These are phyloP conservation scores for Crassisporium funariophilum DNA, from an alignment of 768 basidiomycete genomes.

Conservation along the genomic window DNA sequence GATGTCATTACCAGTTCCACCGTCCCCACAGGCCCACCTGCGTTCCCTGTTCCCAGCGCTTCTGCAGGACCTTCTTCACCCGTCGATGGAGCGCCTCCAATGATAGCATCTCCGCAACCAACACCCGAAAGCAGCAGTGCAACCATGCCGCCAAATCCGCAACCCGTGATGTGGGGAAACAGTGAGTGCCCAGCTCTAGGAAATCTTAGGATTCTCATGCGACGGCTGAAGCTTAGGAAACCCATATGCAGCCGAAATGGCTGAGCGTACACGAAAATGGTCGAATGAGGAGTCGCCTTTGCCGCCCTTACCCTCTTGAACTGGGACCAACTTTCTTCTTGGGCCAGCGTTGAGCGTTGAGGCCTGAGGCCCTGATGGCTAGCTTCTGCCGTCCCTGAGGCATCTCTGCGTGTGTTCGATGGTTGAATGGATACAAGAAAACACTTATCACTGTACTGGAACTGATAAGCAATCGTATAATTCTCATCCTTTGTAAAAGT, in stretches of 20 bases:
- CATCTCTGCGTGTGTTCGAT: no score
- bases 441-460: no score
- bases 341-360: no score
- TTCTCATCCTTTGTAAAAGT: no score
- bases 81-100: background rate
- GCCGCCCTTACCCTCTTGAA: no score
- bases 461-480: no score
- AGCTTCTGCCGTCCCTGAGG: no score
- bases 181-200: conserved; percentile 24
- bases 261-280: conserved; percentile 19
- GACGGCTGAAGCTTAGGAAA: conserved; percentile 29
- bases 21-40: background rate
- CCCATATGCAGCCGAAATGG: conserved; percentile 38
- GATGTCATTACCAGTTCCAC: conserved; percentile 16
- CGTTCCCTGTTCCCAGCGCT: background rate
- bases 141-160: conserved; percentile 4
- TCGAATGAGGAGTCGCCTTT: no score
- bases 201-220: background rate
- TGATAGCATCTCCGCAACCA: background rate
- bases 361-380: no score
- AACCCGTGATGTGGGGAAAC: conserved; percentile 30
- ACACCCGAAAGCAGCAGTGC: background rate
- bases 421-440: no score
- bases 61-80: background rate
- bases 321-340: no score